Evolutionary conservation across 306 rosid genomes (phyloP), one percentile per base, ranked within the genome.

Genomic region (Albizia julibrissin): DNA sequence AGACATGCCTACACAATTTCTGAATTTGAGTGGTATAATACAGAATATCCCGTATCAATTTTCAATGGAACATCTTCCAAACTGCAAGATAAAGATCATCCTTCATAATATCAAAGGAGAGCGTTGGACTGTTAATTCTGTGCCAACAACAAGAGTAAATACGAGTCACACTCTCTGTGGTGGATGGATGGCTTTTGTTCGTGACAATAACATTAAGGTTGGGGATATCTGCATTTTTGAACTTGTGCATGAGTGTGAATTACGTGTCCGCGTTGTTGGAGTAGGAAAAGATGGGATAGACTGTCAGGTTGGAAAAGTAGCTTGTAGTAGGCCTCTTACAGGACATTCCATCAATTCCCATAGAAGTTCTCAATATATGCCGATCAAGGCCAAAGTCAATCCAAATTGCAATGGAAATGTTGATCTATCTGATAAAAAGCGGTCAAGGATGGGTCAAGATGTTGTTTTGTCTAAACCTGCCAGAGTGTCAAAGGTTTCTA

Each of bases 101-200:
- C 98, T 94, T 88, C 94, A 87, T 66, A 94, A 94, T 87, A 78
- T 89, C 82, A 89, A 90, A 80, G 98, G 97, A 75, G 97, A 94
- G 84, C 81, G 84, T 70, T 94, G 98, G 98, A 90, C 92, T 1
- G 98, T 94, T 79, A 94, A 94, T 87, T 92, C 98, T 77, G 94
- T 94, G 81, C 97, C 97, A 81, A 80, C 91, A 76, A 92, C 89
- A 77, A 90, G 98, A 89, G 97, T 94, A 83, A 88, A 94, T 86
- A 92, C 97, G 31, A 89, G 94, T 83, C 98, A 94, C 82, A 94
- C 94, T 33, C 91, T 94, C n/a, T 94, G 98, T 76, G 98, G 98
- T 68, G 98, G 98, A 81, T 94, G 97, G 98, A 87, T 92, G 92
- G 97, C 97, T 46, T 94, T 94, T 89, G 97, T 94, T 69, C 97